A percentile compares a stretch with the other conserved stretches of the same genome.
phyloP scores from a whole-genome alignment of 441 rosid genomes.

The Pelargonium australe region DNA sequence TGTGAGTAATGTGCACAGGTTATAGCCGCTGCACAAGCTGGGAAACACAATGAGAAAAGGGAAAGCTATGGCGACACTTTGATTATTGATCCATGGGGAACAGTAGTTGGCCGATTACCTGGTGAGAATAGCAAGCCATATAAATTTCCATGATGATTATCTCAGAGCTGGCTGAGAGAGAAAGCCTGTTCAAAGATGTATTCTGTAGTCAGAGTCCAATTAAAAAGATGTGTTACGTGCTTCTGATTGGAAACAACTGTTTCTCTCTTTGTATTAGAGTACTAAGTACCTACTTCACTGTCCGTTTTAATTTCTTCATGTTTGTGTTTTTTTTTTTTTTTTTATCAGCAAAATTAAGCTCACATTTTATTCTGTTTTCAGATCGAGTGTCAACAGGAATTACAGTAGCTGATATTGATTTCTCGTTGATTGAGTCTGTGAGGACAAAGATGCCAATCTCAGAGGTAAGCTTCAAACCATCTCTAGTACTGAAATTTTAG shows the following conservation, averaged over 20 bases:
- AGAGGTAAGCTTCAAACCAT: slow-evolving; percentile 40
- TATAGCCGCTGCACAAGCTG: slow-evolving; percentile 91
- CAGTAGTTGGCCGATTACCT: slow-evolving; percentile 67
- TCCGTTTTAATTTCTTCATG: slow-evolving; percentile 1
- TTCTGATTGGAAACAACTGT: slow-evolving; percentile 1
- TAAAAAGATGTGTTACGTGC: not conserved
- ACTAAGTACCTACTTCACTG: not conserved
- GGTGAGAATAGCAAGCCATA: slow-evolving; percentile 36
- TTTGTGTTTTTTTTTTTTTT: not conserved
- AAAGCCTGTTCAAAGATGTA: no score
- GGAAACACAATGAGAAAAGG: slow-evolving; percentile 75
- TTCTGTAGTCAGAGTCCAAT: not conserved
- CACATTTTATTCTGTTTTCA: slow-evolving; percentile 25
- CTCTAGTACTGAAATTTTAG: not conserved
- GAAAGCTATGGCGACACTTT: slow-evolving; percentile 83
- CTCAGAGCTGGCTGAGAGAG: no score
- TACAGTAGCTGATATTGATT: slow-evolving; percentile 73
- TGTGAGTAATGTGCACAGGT: slow-evolving; percentile 41
- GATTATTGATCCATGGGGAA: slow-evolving; percentile 96
- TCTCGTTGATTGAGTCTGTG: slow-evolving; percentile 68
- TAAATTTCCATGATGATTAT: not conserved
- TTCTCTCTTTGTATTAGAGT: not conserved
- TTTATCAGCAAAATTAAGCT: no score
- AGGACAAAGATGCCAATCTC: slow-evolving; percentile 75
- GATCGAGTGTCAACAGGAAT: slow-evolving; percentile 76